Conservation (phyloP, 1,284 basidiomycete species). For the Cutaneotrichosporon arboriforme region DNA sequence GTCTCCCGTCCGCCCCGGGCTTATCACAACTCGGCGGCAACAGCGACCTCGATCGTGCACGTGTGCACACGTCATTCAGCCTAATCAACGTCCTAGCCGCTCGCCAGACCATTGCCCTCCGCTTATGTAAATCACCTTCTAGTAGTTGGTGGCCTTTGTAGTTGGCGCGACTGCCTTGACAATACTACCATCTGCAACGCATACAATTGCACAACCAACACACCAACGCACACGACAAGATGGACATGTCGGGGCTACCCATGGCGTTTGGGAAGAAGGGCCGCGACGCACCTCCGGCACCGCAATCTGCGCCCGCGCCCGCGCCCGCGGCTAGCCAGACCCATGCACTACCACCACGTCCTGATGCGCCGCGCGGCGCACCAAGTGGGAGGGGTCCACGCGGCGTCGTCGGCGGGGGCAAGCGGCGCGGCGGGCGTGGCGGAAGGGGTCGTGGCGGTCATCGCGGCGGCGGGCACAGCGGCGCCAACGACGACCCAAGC, state of each 20-base stretch:
- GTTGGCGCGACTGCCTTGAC: neutral
- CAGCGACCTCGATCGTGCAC: too few relatives aligned
- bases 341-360: neutral
- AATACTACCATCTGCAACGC: too few relatives aligned
- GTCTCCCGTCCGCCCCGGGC: too few relatives aligned
- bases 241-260: constrained; percentile 34
- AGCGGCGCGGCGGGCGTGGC: constrained; percentile 13
- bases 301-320: constrained; percentile 20
- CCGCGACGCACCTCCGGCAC: neutral
- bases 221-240: constrained; percentile 5
- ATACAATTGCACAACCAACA: too few relatives aligned
- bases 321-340: neutral
- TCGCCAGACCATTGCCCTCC: too few relatives aligned
- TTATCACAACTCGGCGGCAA: too few relatives aligned
- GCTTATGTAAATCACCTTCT: neutral
- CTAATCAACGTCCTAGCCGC: too few relatives aligned
- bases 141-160: constrained; percentile 8
- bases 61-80: too few relatives aligned
- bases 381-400: constrained; percentile 20
- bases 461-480: neutral
- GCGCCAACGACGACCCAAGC: neutral
- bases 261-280: constrained; percentile 32
- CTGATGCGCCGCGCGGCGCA: neutral
- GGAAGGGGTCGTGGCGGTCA: neutral
- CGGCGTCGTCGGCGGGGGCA: constrained; percentile 30